Evolutionary conservation across 2,329 filamentous ascomycete genomes (phyloP).

Genomic region (Hypomyces perniciosus): DNA sequence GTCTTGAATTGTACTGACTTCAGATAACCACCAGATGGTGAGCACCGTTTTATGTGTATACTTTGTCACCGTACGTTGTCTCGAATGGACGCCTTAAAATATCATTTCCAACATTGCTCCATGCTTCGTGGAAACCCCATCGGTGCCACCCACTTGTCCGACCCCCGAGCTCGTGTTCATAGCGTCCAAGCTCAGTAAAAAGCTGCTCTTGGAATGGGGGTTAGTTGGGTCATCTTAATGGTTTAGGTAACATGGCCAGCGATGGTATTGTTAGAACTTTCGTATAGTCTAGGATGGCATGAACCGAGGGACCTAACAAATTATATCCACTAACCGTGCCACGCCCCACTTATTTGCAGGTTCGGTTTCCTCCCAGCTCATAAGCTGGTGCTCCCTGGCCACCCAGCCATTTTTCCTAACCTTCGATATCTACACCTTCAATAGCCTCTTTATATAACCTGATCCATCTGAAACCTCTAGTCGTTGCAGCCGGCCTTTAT

Average conservation of each 20-base stretch:
- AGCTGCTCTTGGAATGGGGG: constrained; percentile 47
- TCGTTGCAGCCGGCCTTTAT: too few relatives aligned
- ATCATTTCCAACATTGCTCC: constrained; percentile 98
- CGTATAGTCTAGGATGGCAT: constrained; percentile 49
- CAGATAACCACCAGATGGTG: constrained; percentile 74
- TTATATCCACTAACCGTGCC: too few relatives aligned
- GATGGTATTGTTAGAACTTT: constrained; percentile 54
- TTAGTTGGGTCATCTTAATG: constrained; percentile 54
- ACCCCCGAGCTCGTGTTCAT: constrained; percentile 83
- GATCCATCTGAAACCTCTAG: too few relatives aligned
- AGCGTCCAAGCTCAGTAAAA: constrained; percentile 57
- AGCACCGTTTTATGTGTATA: constrained; percentile 96
- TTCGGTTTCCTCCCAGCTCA: too few relatives aligned
- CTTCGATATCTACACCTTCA: too few relatives aligned
- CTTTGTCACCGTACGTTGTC: constrained; percentile 98
- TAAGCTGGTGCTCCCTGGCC: too few relatives aligned
- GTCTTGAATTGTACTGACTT: constrained; percentile 23
- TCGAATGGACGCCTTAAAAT: constrained; percentile 94
- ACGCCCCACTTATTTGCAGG: too few relatives aligned
- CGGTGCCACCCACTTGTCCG: constrained; percentile 87
- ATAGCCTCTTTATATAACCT: too few relatives aligned
- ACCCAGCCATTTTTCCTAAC: too few relatives aligned
- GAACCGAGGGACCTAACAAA: too few relatives aligned
- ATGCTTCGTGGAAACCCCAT: constrained; percentile 93
- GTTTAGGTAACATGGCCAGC: constrained; percentile 51